A percentile compares a stretch with the other conserved stretches of the same genome.
Evolutionary conservation across 305 asterid species (phyloP).

Genomic region (Plantago coronopus): DNA sequence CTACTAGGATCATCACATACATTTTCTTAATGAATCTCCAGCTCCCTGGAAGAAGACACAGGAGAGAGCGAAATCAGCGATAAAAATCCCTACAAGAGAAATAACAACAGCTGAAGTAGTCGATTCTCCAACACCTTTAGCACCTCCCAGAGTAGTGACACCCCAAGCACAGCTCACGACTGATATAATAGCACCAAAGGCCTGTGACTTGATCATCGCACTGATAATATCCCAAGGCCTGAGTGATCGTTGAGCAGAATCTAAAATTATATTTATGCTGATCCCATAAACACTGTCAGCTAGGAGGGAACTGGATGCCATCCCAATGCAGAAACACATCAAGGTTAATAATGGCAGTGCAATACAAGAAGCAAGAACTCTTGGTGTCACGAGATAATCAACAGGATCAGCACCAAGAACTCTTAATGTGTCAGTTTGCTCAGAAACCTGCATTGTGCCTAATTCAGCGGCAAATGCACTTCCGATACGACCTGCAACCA

Average conservation of each 20-base stretch:
- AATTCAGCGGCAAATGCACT: slow-evolving; percentile 95
- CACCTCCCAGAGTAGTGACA: slow-evolving; percentile 90
- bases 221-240: slow-evolving; percentile 82
- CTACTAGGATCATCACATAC: slow-evolving; percentile 38
- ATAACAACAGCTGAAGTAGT: slow-evolving; percentile 92
- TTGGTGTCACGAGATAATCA: slow-evolving; percentile 81
- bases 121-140: slow-evolving; percentile 96
- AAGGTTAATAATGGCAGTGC: slow-evolving; percentile 72
- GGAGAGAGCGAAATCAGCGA: slow-evolving; percentile 90
- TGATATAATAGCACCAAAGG: slow-evolving; percentile 82
- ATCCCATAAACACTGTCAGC: slow-evolving; percentile 77
- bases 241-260: slow-evolving; percentile 82
- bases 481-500: slow-evolving; percentile 92
- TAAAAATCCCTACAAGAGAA: slow-evolving; percentile 82
- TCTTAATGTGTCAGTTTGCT: slow-evolving; percentile 86
- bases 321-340: slow-evolving; percentile 75
- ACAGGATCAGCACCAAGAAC: slow-evolving; percentile 88
- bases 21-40: slow-evolving; percentile 74
- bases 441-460: slow-evolving; percentile 98
- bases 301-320: slow-evolving; percentile 84
- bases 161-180: slow-evolving; percentile 97
- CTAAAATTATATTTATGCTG: slow-evolving; percentile 76
- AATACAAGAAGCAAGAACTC: slow-evolving; percentile 76
- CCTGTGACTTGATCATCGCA: slow-evolving; percentile 80
- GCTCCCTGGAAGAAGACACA: slow-evolving; percentile 89